Base-by-base conservation (phyloP, 2,329 filamentous ascomycete genomes). In the Trichophyton schoenleinii region DNA sequence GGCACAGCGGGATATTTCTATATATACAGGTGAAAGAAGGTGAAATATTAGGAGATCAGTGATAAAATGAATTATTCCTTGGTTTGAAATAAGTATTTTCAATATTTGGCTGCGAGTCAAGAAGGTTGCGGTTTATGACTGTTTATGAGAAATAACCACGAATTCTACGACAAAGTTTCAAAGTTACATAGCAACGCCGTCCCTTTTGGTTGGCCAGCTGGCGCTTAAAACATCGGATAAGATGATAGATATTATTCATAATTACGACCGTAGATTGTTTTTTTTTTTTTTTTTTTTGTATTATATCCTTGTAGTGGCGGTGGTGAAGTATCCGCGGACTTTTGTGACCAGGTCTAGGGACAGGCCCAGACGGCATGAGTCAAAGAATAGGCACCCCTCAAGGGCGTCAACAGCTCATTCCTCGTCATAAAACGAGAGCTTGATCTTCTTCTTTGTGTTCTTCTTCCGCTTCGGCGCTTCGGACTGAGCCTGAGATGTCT, bases 401-500 rank as follows among this genome's bases (percentile, higher is more conserved):
- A 11, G 9, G 34, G 9, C 8, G 34, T 13, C 34, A 13, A 13
- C 11, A 36, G 11, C 28, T 36, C 31, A 55, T 60, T 55, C 57
- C 52, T 70, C 71, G 28, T 77, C 73, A 53, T 76, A 73, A 65
- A 78, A 78, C 1, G 76, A 77, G 13, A 78, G 69, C 64, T 78
- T 78, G 63, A 77, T 74, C 66, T 76, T 77, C 71, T 76, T 77
- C 62, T 72, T 73, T 63, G 68, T 66, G 63, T 74, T 75, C 7
- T 70, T 64, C 64, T 75, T 76, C 57, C 68, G 69, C 55, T 67
- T 61, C 42, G 65, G 63, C 4, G 34, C 55, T 46, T 18, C 38
- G 57, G 66, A 62, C 48, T 60, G 65, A 25, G 59, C 60, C 25
- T 55, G 49, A 4, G 49, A 25, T 55, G 25, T 20, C 36, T 68